phyloP scores from a whole-genome alignment of 2,329 filamentous ascomycete species.

The Fusarium nygamai region DNA sequence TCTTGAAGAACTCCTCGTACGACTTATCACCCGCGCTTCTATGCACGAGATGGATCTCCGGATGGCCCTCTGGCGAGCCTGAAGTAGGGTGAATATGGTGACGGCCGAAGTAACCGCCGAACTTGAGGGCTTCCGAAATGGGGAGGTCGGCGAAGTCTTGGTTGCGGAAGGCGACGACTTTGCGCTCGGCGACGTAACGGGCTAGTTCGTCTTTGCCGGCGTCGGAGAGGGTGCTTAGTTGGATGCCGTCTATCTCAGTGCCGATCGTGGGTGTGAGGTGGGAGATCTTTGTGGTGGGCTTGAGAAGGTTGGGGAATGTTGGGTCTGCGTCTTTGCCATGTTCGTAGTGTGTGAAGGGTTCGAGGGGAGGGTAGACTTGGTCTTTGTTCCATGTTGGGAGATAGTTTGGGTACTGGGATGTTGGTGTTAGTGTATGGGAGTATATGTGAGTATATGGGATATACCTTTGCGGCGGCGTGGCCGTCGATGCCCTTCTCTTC shows the following conservation, averaged over 20 bases:
- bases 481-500: constrained; percentile 37
- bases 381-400: constrained; percentile 76
- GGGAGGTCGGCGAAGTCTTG: constrained; percentile 78
- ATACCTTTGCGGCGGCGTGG: constrained; percentile 38
- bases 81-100: constrained; percentile 85
- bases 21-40: constrained; percentile 64
- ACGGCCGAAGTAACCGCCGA: constrained; percentile 80
- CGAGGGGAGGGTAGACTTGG: constrained; percentile 71
- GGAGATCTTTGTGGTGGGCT: constrained; percentile 59
- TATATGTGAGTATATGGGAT: rapidly evolving
- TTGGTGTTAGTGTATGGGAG: background rate
- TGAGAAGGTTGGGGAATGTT: constrained; percentile 74
- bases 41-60: constrained; percentile 82
- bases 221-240: constrained; percentile 73
- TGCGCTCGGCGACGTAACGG: constrained; percentile 77
- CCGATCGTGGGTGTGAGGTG: constrained; percentile 80
- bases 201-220: constrained; percentile 82
- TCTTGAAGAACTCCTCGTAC: constrained; percentile 68
- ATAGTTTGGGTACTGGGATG: constrained; percentile 73
- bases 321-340: constrained; percentile 80
- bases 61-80: constrained; percentile 76
- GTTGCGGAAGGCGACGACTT: constrained; percentile 80
- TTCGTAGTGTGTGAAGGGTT: constrained; percentile 77
- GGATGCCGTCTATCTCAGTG: constrained; percentile 75
- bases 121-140: constrained; percentile 74